Base-by-base conservation (phyloP, 2,329 filamentous ascomycete species). In the Venturiaceae sp. region DNA sequence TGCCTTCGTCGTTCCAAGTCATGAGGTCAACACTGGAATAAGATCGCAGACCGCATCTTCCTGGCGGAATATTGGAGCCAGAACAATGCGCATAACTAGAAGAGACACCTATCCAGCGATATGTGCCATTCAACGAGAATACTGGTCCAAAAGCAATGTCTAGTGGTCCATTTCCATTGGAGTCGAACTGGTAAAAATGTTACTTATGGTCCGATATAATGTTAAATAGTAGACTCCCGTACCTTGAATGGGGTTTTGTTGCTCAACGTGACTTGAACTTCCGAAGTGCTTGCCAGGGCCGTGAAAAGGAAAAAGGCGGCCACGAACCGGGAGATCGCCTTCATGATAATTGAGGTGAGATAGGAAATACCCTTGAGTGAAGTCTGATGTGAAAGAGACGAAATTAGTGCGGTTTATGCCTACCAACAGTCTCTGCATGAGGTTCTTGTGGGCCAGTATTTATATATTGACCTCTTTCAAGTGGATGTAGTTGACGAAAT, bases 1-100 rank as follows among this genome's bases (percentile, higher is more conserved):
- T 56, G 28, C 54, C 54, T 56, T 56, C 54, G 26, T 56, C 54
- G 16, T 56, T 30, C 54, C 54, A 56, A 32, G 36, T 56, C 37
- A 41, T 39, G 1, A 56, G 54, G 23, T 56, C 54, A 1, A 30
- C 37, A n/a, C 54, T 56, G 19, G 33, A 13, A 19, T 41, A 56
- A 28, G 54, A 56, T 32, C 54, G 54, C 2, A 56, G 21, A 56
- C 54, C 54, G 41, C 54, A 56, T 28, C n/a, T 21, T 21, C 54
- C 54, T 3, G 16, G 21, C n/a, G 36, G 7, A n/a, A 32, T 13
- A 16, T 56, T 46, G 34, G 33, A 21, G 3, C 32, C 37, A 28
- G 44, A 50, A 30, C 54, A 56, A 28, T 21, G 34, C 3, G 54
- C 21, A 44, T 56, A 30, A 28, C 33, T 56, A 4, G 33, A 44